Conservation (phyloP, 805 yeast genomes). For the Pichia kluyveri region DNA sequence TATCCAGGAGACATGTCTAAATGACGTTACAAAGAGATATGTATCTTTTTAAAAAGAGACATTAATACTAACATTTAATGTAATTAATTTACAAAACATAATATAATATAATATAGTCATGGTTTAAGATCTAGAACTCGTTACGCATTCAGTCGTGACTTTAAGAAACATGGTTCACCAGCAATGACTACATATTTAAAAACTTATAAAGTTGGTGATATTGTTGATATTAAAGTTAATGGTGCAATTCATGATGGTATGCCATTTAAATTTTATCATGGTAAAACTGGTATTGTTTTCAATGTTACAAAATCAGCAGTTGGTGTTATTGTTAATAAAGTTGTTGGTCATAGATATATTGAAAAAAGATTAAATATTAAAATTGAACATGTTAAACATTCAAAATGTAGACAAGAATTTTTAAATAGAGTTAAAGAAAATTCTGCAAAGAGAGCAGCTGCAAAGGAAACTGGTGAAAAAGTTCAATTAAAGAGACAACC, state of each 20-base stretch:
- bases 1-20: too few relatives aligned
- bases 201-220: slow-evolving; percentile 98
- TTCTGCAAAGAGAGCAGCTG: slow-evolving; percentile 89
- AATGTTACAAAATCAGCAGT: slow-evolving; percentile 98
- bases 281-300: slow-evolving; percentile 99
- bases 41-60: too few relatives aligned
- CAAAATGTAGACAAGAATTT: slow-evolving; percentile 99
- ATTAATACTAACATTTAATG: slow-evolving; percentile 12
- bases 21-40: too few relatives aligned
- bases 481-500: slow-evolving; percentile 97
- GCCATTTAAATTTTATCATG: slow-evolving; percentile 99
- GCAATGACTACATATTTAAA: slow-evolving; percentile 95
- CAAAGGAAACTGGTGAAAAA: slow-evolving; percentile 87
- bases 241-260: slow-evolving; percentile 99
- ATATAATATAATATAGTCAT: slow-evolving; percentile 47
- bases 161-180: slow-evolving; percentile 93
- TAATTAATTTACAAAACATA: too few relatives aligned
- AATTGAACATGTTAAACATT: slow-evolving; percentile 98
- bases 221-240: slow-evolving; percentile 98
- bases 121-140: slow-evolving; percentile 99
- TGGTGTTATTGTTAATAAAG: slow-evolving; percentile 97
- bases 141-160: slow-evolving; percentile 99
- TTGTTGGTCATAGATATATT: slow-evolving; percentile 97
- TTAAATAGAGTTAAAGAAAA: slow-evolving; percentile 96
- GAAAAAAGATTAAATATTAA: slow-evolving; percentile 98